Percentiles rank a stretch among this genome's conserved stretches.
phyloP scores from a whole-genome alignment of 2,329 filamentous ascomycete species.

The Colletotrichum sp. region DNA sequence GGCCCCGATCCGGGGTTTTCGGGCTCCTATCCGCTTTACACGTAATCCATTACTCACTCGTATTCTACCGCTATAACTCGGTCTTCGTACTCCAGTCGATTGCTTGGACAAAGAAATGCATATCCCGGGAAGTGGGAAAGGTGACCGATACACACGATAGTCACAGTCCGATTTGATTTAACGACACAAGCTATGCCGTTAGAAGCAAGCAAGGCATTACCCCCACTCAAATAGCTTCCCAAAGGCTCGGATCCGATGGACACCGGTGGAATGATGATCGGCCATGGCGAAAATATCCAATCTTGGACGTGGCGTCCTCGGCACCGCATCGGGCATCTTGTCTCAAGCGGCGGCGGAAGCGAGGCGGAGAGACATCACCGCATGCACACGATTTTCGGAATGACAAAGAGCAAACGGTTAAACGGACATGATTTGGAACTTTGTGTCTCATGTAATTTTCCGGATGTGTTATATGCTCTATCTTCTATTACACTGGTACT shows the following conservation, averaged over 20 bases:
- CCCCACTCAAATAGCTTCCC: background rate
- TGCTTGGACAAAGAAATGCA: background rate
- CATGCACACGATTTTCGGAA: background rate
- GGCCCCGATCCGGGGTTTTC: background rate
- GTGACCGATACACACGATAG: background rate
- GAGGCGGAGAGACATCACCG: background rate
- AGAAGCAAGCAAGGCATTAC: background rate
- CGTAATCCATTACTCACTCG: background rate
- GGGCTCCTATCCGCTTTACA: background rate
- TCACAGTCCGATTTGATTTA: background rate
- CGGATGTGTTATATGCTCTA: background rate
- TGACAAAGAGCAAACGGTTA: background rate
- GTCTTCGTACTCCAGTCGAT: background rate
- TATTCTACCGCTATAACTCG: background rate
- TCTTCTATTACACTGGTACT: background rate
- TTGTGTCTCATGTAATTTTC: background rate
- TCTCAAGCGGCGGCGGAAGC: background rate
- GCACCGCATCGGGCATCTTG: background rate
- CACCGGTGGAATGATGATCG: background rate
- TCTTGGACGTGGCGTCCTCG: background rate
- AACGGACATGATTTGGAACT: background rate
- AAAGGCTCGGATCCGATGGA: background rate
- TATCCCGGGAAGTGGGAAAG: background rate
- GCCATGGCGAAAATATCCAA: background rate
- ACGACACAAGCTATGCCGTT: background rate